These are phyloP conservation scores for Amanita phalloides DNA, from an alignment of 768 basidiomycete genomes.

Conservation along the genomic window DNA sequence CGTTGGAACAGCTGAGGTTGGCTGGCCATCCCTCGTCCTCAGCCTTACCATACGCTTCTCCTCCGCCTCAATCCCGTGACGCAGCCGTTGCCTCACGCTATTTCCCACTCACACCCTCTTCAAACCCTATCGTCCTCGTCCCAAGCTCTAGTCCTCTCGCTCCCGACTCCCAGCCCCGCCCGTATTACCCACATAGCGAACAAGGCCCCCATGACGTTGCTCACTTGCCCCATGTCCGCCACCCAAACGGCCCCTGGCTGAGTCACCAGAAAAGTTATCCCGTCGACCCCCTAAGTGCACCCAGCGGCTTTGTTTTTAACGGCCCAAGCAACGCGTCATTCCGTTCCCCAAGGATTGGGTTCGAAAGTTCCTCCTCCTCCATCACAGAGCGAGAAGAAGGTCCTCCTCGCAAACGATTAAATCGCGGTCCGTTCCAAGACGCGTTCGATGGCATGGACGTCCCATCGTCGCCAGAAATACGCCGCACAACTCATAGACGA, in stretches of 20 bases:
- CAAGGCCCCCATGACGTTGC: conserved; percentile 31
- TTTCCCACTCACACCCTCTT: conserved; percentile 35
- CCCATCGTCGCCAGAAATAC: conserved; percentile 52
- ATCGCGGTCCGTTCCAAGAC: conserved; percentile 36
- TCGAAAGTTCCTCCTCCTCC: conserved; percentile 24
- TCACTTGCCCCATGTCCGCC: conserved; percentile 23
- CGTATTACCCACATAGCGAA: conserved; percentile 29
- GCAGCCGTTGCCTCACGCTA: conserved; percentile 59
- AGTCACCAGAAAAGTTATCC: conserved; percentile 20
- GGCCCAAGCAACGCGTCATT: conserved; percentile 39
- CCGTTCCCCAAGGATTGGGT: conserved; percentile 32
- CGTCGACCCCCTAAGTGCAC: conserved; percentile 45
- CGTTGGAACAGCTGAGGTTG: conserved; percentile 37
- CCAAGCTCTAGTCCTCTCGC: conserved; percentile 63
- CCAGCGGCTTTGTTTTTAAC: conserved; percentile 46
- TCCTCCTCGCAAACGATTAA: conserved; percentile 62
- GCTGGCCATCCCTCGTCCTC: conserved; percentile 15
- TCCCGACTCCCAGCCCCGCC: conserved; percentile 26
- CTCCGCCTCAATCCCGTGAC: conserved; percentile 66
- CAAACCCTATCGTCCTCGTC: conserved; percentile 53
- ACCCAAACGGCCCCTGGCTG: conserved; percentile 22
- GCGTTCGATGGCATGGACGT: conserved; percentile 28
- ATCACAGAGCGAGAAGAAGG: conserved; percentile 38
- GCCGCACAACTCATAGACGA: conserved; percentile 40
- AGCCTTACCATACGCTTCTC: conserved; percentile 21